Evolutionary conservation across 2,329 filamentous ascomycete species (phyloP).

Genomic region (Westerdykella aurantiaca): DNA sequence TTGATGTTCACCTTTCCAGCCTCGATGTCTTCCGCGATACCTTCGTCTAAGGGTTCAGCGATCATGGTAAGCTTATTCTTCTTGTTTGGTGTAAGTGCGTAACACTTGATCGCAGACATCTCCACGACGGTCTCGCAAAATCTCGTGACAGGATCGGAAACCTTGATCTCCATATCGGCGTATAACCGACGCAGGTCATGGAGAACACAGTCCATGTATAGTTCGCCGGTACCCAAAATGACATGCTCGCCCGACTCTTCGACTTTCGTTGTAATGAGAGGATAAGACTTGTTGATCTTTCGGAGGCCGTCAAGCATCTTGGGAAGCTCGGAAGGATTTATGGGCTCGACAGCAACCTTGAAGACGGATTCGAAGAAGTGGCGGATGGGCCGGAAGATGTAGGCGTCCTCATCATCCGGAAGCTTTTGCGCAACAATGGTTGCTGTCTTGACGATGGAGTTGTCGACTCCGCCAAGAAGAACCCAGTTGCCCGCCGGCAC

Average conservation of each 20-base stretch:
- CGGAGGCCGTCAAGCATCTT: slow-evolving; percentile 98
- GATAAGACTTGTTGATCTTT: slow-evolving; percentile 97
- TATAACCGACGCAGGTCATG: slow-evolving; percentile 92
- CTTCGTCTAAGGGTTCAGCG: slow-evolving; percentile 89
- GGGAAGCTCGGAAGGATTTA: slow-evolving; percentile 94
- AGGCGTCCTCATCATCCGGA: slow-evolving; percentile 82
- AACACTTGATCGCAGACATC: slow-evolving; percentile 95
- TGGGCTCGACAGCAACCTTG: slow-evolving; percentile 95
- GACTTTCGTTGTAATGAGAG: slow-evolving; percentile 90
- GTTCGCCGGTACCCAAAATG: slow-evolving; percentile 86
- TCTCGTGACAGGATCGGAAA: slow-evolving; percentile 92
- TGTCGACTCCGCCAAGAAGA: slow-evolving; percentile 86
- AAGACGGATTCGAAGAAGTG: slow-evolving; percentile 98
- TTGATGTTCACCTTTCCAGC: slow-evolving; percentile 83
- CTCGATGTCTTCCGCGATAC: slow-evolving; percentile 93
- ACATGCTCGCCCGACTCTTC: slow-evolving; percentile 98
- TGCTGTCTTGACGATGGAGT: slow-evolving; percentile 96
- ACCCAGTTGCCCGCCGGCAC: slow-evolving; percentile 93
- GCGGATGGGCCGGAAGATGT: slow-evolving; percentile 86
- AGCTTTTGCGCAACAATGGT: slow-evolving; percentile 78
- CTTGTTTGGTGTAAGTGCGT: slow-evolving; percentile 96
- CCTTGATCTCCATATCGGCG: slow-evolving; percentile 98
- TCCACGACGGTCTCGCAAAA: slow-evolving; percentile 98
- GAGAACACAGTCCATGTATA: slow-evolving; percentile 99
- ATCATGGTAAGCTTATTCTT: slow-evolving; percentile 99